Percentiles rank a stretch among this genome's conserved stretches.
phyloP scores from a whole-genome alignment of 1,139 yeast species.

The Yamadazyma atlantica region DNA sequence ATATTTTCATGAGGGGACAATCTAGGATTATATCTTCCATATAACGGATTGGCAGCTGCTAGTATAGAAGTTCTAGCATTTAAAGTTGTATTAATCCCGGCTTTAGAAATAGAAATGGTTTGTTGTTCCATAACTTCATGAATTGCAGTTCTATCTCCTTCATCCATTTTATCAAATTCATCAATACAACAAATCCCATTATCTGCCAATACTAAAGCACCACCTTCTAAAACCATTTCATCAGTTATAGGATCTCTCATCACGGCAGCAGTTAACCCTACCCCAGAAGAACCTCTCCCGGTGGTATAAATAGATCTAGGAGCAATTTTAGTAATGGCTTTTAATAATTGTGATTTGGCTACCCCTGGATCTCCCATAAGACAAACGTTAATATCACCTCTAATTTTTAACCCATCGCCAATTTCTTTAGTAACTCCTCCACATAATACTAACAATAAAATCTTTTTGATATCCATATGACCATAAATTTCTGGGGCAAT shows the following conservation, averaged over 20 bases:
- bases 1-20: slow-evolving; percentile 93
- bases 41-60: slow-evolving; percentile 97
- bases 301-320: slow-evolving; percentile 98
- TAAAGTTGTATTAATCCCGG: slow-evolving; percentile 94
- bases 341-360: slow-evolving; percentile 94
- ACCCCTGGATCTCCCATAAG: slow-evolving; percentile 99
- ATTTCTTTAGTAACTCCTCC: slow-evolving; percentile 96
- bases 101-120: slow-evolving; percentile 95
- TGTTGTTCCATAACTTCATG: slow-evolving; percentile 99
- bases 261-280: slow-evolving; percentile 98
- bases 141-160: slow-evolving; percentile 92
- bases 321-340: slow-evolving; percentile 88
- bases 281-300: slow-evolving; percentile 99
- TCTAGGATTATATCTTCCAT: slow-evolving; percentile 90
- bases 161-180: slow-evolving; percentile 99
- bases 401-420: slow-evolving; percentile 94
- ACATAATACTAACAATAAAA: slow-evolving; percentile 75
- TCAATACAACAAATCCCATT: slow-evolving; percentile 98
- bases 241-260: slow-evolving; percentile 99
- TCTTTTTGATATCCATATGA: slow-evolving; percentile 90
- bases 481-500: slow-evolving; percentile 99
- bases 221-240: slow-evolving; percentile 98
- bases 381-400: slow-evolving; percentile 97
- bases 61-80: slow-evolving; percentile 94
- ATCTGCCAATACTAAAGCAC: slow-evolving; percentile 95